phyloP scores from a whole-genome alignment of 1,284 basidiomycete species.

The Sporisorium exsertum region DNA sequence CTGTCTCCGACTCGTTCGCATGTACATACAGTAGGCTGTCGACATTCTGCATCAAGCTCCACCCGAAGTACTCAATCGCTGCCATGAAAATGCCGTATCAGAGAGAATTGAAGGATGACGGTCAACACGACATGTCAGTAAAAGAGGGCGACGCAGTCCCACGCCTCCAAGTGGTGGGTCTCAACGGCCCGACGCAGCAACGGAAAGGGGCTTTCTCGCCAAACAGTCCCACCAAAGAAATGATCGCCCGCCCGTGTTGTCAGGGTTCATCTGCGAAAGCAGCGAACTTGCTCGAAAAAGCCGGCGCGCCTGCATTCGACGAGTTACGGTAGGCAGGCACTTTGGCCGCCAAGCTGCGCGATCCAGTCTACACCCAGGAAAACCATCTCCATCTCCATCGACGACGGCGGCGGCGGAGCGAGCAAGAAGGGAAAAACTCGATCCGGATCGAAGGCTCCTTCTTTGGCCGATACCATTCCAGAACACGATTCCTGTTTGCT shows the following conservation, averaged over 20 bases:
- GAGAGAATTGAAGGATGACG: too few relatives aligned
- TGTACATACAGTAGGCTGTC: not conserved
- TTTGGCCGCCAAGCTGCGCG: not conserved
- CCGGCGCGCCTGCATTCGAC: not conserved
- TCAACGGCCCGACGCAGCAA: too few relatives aligned
- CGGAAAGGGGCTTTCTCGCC: too few relatives aligned
- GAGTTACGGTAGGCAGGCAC: not conserved
- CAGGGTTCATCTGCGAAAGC: not conserved
- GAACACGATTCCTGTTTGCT: not conserved
- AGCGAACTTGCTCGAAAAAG: conserved; percentile 8
- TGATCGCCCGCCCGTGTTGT: not conserved
- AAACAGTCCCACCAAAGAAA: not conserved
- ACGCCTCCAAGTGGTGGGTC: too few relatives aligned
- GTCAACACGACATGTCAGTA: not conserved
- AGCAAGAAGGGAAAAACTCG: conserved; percentile 7
- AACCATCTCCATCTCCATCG: not conserved
- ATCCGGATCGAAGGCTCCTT: conserved; percentile 24
- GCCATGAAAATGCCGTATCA: too few relatives aligned
- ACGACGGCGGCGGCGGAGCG: not conserved
- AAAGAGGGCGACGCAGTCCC: not conserved
- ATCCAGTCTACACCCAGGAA: conserved; percentile 17
- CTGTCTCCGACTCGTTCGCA: not conserved
- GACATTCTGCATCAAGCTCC: conserved; percentile 5
- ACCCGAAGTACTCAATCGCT: not conserved
- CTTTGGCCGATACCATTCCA: not conserved